Base-by-base conservation (phyloP, 73 alveolate species). In the Paramecium tetraurelia region DNA sequence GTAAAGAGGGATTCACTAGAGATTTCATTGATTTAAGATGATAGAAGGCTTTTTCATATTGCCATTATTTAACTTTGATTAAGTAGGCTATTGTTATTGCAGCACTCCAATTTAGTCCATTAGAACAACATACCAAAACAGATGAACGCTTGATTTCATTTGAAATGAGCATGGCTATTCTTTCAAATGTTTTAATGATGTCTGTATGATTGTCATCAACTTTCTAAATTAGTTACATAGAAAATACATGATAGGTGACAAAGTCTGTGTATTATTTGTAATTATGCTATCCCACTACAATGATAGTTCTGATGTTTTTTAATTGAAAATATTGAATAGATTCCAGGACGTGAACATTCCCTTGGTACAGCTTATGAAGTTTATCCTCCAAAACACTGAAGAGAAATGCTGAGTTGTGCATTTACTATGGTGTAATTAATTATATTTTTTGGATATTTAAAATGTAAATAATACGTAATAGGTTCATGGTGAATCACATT, bases 11-110 rank as follows among this genome's bases (percentile, higher is more conserved):
- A 41, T 75, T 35, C 36, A 75, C 46, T 9, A 75, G 35, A 20
- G 18, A 5, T 8, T 41, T 35, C 4, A 75, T 18, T 21, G 87
- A 35, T 75, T 75, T 75, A 8, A 75, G 21, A 35, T 38, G 58
- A 75, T 75, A 75, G 33, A 75, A 75, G 16, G 87, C 87, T 41
- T 75, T 41, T 75, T 75, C 87, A 20, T 75, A 75, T 75, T 41
- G 21, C 87, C 59, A 38, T 35, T 41, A 3, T 41, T 38, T 75
- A 29, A 22, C 1, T 35, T 35, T 38, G 18, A 75, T 75, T 9
- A 75, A 38, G 46, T 75, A 75, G 33, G 63, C 59, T 12, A 75
- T 75, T 4, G 38, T 22, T 12, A 75, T 38, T 3, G 58, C 46
- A 16, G 87, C 68, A 75, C 68, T 38, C 38, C 35, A 41, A 75